Evolutionary conservation across 73 alveolate species (phyloP), one percentile per base, ranked within the genome.

Genomic region (Paraurostyla sp.): DNA sequence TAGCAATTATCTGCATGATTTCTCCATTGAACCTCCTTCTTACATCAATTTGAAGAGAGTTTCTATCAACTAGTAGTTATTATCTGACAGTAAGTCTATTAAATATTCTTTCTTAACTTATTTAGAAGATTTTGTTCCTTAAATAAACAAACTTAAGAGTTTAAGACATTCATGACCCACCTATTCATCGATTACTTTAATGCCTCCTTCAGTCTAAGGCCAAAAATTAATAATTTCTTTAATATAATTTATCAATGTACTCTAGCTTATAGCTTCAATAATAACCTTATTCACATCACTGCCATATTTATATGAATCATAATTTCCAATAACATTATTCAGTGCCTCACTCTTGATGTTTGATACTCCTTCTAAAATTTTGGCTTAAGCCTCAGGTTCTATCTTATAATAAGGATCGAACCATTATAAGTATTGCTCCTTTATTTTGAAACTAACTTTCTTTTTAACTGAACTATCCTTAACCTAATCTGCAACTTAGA

Each of bases 341-440:
- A n/a, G n/a, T n/a, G 71, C 25, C 25, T 82, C 75, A n/a, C 78
- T 75, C 40, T 88, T 36, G 40, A 63, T 57, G 33, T 59, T 71
- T 36, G 76, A 51, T 1, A 57, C 11, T 15, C 60, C 60, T 46
- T 76, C 87, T 3, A 20, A 16, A 0, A 65, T 71, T 42, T 69
- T 69, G 16, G 73, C 56, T 18, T 36, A 80, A 27, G 58, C 56
- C 7, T 88, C 82, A n/a, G 69, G 57, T 30, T 57, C 46, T 36
- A 54, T 13, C 22, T 76, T 58, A 29, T 41, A 63, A 41, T 57
- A 88, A 0, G 76, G 89, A 22, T 88, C 81, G 23, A 76, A 76
- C 35, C 36, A 78, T 0, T 52, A 30, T 6, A 65, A 42, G 80
- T 57, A 59, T 38, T 76, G 65, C 43, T 83, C 78, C n/a, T 65